These are phyloP conservation scores for Scutellaria barbata DNA, from an alignment of 257 asterid genomes.

Conservation along the genomic window DNA sequence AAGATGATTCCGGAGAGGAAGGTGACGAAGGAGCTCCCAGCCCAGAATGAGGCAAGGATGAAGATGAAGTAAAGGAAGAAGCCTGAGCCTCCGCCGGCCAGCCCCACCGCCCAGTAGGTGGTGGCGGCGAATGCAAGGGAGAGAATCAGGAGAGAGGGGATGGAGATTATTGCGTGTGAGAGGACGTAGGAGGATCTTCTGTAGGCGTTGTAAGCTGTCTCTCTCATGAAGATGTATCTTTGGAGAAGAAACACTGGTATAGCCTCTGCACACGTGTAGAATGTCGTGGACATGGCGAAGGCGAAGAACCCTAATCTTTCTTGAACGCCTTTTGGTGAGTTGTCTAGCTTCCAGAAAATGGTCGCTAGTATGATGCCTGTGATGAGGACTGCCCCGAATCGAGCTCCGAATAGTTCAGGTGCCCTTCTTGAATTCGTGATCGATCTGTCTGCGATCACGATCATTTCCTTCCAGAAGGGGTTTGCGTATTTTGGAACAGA, in stretches of 20 bases:
- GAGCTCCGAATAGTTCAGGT: constrained; percentile 55
- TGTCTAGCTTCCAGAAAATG: constrained; percentile 52
- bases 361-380: constrained; percentile 63
- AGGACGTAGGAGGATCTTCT: constrained; percentile 58
- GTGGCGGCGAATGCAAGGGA: constrained; percentile 48
- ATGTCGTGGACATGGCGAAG: constrained; percentile 65
- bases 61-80: constrained; percentile 51
- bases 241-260: constrained; percentile 59
- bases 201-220: constrained; percentile 65
- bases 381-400: constrained; percentile 53
- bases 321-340: constrained; percentile 52
- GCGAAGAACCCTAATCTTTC: constrained; percentile 64
- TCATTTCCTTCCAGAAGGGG: constrained; percentile 57
- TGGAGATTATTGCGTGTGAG: constrained; percentile 51
- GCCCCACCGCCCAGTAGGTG: constrained; percentile 60
- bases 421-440: constrained; percentile 53
- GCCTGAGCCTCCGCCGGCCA: constrained; percentile 51
- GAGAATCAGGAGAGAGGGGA: constrained; percentile 49
- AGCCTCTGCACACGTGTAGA: constrained; percentile 71
- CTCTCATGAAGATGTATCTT: constrained; percentile 64
- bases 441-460: constrained; percentile 54
- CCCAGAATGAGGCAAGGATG: constrained; percentile 65
- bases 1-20: constrained; percentile 55
- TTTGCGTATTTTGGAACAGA: constrained; percentile 53
- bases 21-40: constrained; percentile 65